These are phyloP conservation scores for Clarireedia hainanense DNA, from an alignment of 2,329 filamentous ascomycete genomes.

Conservation along the genomic window DNA sequence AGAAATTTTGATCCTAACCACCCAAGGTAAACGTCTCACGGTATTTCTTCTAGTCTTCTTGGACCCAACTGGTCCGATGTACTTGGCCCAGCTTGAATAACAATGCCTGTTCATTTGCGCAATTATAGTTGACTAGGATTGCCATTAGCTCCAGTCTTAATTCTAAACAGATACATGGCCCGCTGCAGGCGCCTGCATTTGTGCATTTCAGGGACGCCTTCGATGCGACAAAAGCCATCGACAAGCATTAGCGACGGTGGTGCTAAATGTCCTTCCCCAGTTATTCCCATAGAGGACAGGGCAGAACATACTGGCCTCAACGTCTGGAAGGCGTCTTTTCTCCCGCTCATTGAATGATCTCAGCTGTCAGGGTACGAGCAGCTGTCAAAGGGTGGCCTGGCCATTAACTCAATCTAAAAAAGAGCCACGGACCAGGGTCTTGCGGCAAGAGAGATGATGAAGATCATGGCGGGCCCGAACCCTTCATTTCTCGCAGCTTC, in stretches of 20 bases:
- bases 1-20: too few species aligned
- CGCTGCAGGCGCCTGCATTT: constrained; percentile 11
- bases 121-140: constrained; percentile 4
- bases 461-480: not conserved
- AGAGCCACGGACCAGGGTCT: constrained; percentile 2
- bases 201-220: constrained; percentile 3
- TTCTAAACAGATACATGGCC: constrained; percentile 4
- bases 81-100: too few species aligned
- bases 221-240: not conserved
- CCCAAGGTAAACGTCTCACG: too few species aligned
- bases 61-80: too few species aligned
- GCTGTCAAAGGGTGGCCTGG: too few species aligned
- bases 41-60: too few species aligned
- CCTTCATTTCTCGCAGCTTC: not conserved
- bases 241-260: constrained; percentile 4
- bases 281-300: not conserved
- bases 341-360: too few species aligned
- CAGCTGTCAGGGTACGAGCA: too few species aligned
- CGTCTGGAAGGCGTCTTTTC: too few species aligned
- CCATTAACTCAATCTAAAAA: not conserved
- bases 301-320: not conserved
- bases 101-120: constrained; percentile 6
- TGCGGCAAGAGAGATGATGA: constrained; percentile 3
- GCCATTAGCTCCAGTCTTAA: not conserved
- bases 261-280: constrained; percentile 4